A percentile compares a stretch with the other conserved stretches of the same genome.
phyloP scores from a whole-genome alignment of 2,329 filamentous ascomycete species.

The Ophiostoma ulmi region DNA sequence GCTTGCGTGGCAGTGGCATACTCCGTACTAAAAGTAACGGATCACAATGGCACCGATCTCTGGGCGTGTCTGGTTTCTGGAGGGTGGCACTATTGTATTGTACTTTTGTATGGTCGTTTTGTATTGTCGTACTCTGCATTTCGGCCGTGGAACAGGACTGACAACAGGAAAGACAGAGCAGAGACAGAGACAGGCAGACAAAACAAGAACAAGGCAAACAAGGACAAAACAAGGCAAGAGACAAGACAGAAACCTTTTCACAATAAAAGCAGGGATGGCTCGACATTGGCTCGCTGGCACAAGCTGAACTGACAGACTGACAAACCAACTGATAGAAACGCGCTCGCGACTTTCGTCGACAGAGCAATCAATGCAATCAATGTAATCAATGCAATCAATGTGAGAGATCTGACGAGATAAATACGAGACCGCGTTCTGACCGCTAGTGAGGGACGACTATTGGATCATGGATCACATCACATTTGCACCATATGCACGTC shows the following conservation, averaged over 20 bases:
- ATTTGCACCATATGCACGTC: conserved; percentile 8
- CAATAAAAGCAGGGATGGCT: conserved; percentile 4
- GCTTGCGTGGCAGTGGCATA: too few species aligned
- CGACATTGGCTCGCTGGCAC: neutral
- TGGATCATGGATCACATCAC: conserved; percentile 6
- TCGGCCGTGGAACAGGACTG: conserved; percentile 1
- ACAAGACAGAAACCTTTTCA: neutral
- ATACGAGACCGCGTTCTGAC: neutral
- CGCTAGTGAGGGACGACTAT: neutral
- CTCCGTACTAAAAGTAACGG: neutral
- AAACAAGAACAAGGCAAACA: neutral
- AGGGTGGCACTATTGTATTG: neutral
- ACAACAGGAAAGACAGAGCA: neutral
- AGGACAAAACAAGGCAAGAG: neutral
- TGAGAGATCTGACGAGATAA: neutral
- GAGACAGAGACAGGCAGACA: neutral
- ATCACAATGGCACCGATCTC: neutral
- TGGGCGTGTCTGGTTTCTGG: neutral
- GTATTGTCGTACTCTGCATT: neutral
- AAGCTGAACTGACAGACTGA: neutral
- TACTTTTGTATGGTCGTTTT: neutral
- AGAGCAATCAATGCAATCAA: too few species aligned
- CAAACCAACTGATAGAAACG: neutral
- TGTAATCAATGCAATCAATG: too few species aligned
- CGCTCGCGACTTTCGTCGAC: neutral